Base-by-base conservation (phyloP, 2,329 filamentous ascomycete genomes). In the Tolypocladium cylindrosporum region DNA sequence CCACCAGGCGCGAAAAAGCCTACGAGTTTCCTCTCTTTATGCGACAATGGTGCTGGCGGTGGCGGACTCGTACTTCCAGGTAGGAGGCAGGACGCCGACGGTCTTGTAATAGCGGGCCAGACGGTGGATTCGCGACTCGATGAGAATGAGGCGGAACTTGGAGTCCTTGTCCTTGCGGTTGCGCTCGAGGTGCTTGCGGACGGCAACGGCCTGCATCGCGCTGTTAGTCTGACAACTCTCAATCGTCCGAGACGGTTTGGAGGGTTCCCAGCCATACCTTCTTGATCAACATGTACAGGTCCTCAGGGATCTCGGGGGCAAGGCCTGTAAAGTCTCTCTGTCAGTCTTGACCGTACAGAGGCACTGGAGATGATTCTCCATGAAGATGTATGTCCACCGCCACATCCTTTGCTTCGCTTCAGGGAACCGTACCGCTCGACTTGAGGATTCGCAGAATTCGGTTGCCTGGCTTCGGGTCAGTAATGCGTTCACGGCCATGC, bases 131-230 rank as follows among this genome's bases (percentile, higher is more conserved):
- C 95, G 91, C 77, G 94, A 97, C 86, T 99, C 94, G 81, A 99
- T 96, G 71, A 99, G 89, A 93, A 99, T 99, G 68, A 99, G 90
- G 76, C 94, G 93, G 90, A 99, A 99, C 86, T 99, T 99, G 85
- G 88, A 90, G 86, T 99, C 94, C 85, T 91, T 96, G 86, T 99
- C 94, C 88, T 99, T 99, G 82, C 94, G 93, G 89, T 99, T 99
- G 81, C 91, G 91, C 87, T 97, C 91, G 69, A 99, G 91, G 83
- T 99, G 95, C 90, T 99, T 99, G 83, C 94, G 93, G 83, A 99
- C 94, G 75, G 92, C 89, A 71, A 97, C 92, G 71, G 92, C 92
- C 91, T 94, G 62, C 55, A 66, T 66, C 69, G 62, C 45, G 66
- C 72, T 73, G 53, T 60, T 52, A 61, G 48, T 27, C 13, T 10